Percentiles rank a stretch among this genome's conserved stretches.
These are phyloP conservation scores for Boletus insuetus DNA, from an alignment of 768 basidiomycete species.

Conservation along the genomic window DNA sequence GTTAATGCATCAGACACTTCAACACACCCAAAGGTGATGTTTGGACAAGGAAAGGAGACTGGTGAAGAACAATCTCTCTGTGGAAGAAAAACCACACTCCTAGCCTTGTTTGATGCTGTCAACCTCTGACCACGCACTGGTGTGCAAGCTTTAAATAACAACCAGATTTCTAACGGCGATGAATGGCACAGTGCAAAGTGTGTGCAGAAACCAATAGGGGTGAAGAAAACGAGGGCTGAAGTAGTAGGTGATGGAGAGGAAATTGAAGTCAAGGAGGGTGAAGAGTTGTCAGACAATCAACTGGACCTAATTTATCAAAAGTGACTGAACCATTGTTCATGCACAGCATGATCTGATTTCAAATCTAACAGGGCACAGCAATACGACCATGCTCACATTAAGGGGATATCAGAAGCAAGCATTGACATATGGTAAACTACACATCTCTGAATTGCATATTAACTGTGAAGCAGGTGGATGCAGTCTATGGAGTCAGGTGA, in stretches of 20 bases:
- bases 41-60: constrained; percentile 80
- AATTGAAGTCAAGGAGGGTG: constrained; percentile 79
- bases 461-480: constrained; percentile 76
- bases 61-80: constrained; percentile 73
- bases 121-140: constrained; percentile 63
- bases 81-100: constrained; percentile 73
- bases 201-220: constrained; percentile 31
- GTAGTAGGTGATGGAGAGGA: constrained; percentile 81
- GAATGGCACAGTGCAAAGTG: constrained; percentile 42
- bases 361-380: constrained; percentile 66
- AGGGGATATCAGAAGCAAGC: constrained; percentile 95
- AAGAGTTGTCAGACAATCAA: constrained; percentile 79
- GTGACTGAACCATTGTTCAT: constrained; percentile 37
- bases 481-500: constrained; percentile 76
- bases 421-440: constrained; percentile 48
- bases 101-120: constrained; percentile 69
- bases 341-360: constrained; percentile 1
- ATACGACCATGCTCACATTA: constrained; percentile 70
- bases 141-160: constrained; percentile 31
- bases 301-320: constrained; percentile 81
- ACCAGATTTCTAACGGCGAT: constrained; percentile 29
- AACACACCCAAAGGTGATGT: constrained; percentile 38
- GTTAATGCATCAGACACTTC: constrained; percentile 34
- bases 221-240: constrained; percentile 52
- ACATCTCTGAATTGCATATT: background rate